Percentiles rank a stretch among this genome's conserved stretches.
These are phyloP conservation scores for Saccharomycodes ludwigii DNA, from an alignment of 805 yeast species.

Conservation along the genomic window DNA sequence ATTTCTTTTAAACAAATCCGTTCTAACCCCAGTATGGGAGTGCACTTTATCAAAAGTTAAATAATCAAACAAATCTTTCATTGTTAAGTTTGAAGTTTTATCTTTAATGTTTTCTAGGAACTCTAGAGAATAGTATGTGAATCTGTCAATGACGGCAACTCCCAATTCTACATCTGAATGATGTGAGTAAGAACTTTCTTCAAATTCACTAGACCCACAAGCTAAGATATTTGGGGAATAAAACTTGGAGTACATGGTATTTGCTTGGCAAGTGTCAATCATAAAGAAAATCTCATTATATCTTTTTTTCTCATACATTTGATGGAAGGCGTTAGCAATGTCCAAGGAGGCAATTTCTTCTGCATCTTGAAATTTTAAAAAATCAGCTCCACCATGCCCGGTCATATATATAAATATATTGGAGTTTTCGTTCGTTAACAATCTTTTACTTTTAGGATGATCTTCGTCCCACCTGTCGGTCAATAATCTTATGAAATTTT, in stretches of 20 bases:
- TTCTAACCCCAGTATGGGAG: constrained; percentile 86
- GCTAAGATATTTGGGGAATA: constrained; percentile 88
- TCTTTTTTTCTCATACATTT: constrained; percentile 91
- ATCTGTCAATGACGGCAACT: constrained; percentile 94
- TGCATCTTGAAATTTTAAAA: constrained; percentile 94
- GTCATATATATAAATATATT: constrained; percentile 92
- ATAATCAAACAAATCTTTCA: constrained; percentile 74
- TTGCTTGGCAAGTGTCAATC: constrained; percentile 99
- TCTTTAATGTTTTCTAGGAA: constrained; percentile 66
- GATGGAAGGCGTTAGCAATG: constrained; percentile 92
- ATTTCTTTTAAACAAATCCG: constrained; percentile 62
- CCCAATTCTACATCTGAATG: constrained; percentile 94
- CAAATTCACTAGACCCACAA: constrained; percentile 81
- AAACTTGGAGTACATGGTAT: constrained; percentile 88
- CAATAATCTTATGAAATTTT: constrained; percentile 79
- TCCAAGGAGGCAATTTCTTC: constrained; percentile 94
- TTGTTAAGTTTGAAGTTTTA: constrained; percentile 58
- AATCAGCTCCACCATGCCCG: constrained; percentile 98
- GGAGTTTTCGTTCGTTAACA: constrained; percentile 86
- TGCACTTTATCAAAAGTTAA: constrained; percentile 80
- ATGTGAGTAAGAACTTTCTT: constrained; percentile 88
- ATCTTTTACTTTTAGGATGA: constrained; percentile 84
- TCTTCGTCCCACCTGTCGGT: constrained; percentile 95
- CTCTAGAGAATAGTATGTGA: constrained; percentile 84
- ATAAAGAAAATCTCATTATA: constrained; percentile 92